Evolutionary conservation across 2,329 filamentous ascomycete species (phyloP), one percentile per base, ranked within the genome.

Genomic region (Aspergillus spinulosporus): DNA sequence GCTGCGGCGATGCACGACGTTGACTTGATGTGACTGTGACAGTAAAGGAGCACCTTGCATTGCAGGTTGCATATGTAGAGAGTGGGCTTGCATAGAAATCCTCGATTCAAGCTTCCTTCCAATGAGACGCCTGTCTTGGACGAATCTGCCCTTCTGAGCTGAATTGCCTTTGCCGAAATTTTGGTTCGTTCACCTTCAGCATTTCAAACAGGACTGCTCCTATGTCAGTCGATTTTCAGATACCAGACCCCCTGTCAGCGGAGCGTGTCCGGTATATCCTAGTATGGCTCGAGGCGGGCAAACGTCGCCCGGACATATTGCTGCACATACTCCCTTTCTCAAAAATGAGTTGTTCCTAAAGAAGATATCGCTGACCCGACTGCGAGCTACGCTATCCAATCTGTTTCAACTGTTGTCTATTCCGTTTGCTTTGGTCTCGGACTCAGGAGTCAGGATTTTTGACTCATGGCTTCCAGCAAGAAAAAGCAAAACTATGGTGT

Each of bases 21-120:
- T 15, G 40, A 44, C 11, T 40, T 14, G 37, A 42, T 42, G 39
- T 42, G 39, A 42, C 39, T 31, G 49, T 52, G 40, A 52, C 37
- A 42, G 28, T 43, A n/a, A 50, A 31, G 26, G 49, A 42, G 32
- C 12, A 52, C 40, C 45, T 39, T 45, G 49, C 49, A 45, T 51
- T 51, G 32, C 40, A 45, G 49, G 9, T 52, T 21, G 49, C 49
- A 44, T 50, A 34, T 52, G 49, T 52, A 21, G 21, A 21, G 21
- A 21, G 21, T 21, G 21, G 49, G 49, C 49, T 52, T 52, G 49
- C 49, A 39, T 45, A 21, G 15, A 26, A 31, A 26, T 52, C 31
- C 42, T 52, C 40, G 39, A 44, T 36, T 37, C 21, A 15, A 28
- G 5, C 9, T 31, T 49, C 5, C 36, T 52, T 52, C 49, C 31